A percentile compares a stretch with the other conserved stretches of the same genome.
These are phyloP conservation scores for Nissolia schottii DNA, from an alignment of 306 rosid species.

Conservation along the genomic window DNA sequence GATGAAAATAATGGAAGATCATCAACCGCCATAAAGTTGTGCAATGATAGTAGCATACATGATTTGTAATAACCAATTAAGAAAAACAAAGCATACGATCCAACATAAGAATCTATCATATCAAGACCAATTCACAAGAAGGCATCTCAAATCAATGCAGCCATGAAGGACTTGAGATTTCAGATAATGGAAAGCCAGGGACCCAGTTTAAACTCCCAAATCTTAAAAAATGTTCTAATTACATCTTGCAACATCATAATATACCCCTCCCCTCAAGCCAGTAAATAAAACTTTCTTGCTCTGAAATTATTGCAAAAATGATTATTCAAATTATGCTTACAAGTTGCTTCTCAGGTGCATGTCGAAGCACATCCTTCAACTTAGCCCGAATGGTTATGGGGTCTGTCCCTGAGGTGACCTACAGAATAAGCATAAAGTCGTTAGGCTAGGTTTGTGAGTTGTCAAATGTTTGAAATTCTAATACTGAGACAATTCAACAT, in stretches of 20 bases:
- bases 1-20: slow-evolving; percentile 21
- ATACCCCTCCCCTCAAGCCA: neutral
- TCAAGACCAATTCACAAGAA: neutral
- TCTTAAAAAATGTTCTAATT: neutral
- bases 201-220: neutral
- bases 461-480: neutral
- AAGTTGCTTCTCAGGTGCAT: slow-evolving; percentile 88
- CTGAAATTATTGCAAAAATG: neutral
- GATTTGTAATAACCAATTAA: neutral
- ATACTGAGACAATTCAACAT: neutral
- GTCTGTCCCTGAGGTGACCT: slow-evolving; percentile 91
- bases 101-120: neutral
- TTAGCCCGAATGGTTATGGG: slow-evolving; percentile 73
- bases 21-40: slow-evolving; percentile 14
- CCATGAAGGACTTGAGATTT: slow-evolving; percentile 3
- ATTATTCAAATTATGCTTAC: slow-evolving; percentile 42
- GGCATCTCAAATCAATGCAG: neutral
- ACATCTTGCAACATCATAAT: neutral
- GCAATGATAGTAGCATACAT: neutral
- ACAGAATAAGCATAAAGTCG: slow-evolving; percentile 8
- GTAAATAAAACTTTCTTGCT: neutral
- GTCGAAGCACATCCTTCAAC: slow-evolving; percentile 75
- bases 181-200: slow-evolving; percentile 11
- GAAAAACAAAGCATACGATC: neutral
- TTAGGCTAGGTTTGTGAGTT: neutral